Evolutionary conservation across 106 monocot species (phyloP).

Genomic region (Posidonia australis): DNA sequence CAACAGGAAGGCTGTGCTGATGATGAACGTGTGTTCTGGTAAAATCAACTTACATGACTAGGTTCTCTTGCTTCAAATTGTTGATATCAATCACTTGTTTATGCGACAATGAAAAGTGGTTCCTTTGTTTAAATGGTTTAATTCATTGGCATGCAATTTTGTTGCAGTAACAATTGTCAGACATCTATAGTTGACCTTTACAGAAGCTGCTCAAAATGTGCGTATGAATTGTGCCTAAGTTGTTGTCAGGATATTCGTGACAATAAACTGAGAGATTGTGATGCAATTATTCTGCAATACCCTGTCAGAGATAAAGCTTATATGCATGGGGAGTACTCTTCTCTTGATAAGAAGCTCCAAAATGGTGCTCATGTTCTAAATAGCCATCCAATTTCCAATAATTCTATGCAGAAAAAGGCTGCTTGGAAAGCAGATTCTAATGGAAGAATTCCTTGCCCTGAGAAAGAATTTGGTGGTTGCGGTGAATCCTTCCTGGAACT

Average conservation of each 20-base stretch:
- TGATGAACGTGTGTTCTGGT: constrained; percentile 72
- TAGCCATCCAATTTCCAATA: not conserved
- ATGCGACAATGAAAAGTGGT: not conserved
- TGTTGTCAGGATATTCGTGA: constrained; percentile 55
- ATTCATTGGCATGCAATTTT: constrained; percentile 1
- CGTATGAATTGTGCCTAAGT: constrained; percentile 61
- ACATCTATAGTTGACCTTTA: constrained; percentile 71
- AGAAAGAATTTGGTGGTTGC: constrained; percentile 48
- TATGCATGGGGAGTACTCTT: constrained; percentile 42
- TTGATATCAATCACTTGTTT: too few relatives aligned
- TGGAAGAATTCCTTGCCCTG: constrained; percentile 51
- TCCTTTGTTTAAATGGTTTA: not conserved
- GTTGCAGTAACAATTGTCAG: constrained; percentile 47
- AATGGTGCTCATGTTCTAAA: constrained; percentile 1
- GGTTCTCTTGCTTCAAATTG: too few relatives aligned
- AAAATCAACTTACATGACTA: not conserved
- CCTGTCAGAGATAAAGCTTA: constrained; percentile 30
- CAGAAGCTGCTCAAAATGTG: constrained; percentile 47
- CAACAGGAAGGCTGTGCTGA: constrained; percentile 21
- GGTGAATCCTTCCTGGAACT: constrained; percentile 32
- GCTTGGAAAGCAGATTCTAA: constrained; percentile 29
- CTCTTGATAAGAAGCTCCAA: not conserved
- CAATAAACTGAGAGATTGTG: constrained; percentile 14
- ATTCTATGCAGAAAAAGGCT: not conserved
- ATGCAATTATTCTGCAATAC: constrained; percentile 8